These are phyloP conservation scores for Dictyophora rubrovolvata DNA, from an alignment of 768 basidiomycete species.

Conservation along the genomic window DNA sequence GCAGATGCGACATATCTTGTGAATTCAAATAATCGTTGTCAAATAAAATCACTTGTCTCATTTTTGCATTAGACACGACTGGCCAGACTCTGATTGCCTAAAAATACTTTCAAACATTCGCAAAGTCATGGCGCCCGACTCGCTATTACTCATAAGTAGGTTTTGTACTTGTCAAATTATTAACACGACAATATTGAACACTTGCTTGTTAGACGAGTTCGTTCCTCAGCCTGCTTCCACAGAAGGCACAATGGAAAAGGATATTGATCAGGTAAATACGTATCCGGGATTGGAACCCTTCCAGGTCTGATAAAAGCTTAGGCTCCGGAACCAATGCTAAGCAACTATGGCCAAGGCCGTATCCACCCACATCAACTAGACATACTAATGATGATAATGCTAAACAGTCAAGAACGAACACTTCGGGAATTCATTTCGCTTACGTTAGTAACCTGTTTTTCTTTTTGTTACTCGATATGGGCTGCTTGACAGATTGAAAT, in stretches of 20 bases:
- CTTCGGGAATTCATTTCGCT: background rate
- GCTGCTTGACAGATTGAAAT: no score
- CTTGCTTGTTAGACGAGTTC: conserved; percentile 4
- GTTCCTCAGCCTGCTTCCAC: background rate
- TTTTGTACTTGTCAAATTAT: background rate
- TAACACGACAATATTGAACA: background rate
- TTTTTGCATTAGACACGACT: conserved; percentile 22
- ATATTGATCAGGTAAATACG: background rate
- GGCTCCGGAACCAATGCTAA: conserved; percentile 25
- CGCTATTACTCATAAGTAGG: conserved; percentile 25
- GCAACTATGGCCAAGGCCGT: conserved; percentile 24
- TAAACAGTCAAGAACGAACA: conserved; percentile 11
- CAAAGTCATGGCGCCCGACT: conserved; percentile 20
- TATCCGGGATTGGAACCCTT: no score
- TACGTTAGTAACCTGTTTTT: background rate
- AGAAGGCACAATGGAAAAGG: background rate
- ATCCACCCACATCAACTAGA: conserved; percentile 22
- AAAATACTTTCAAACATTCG: conserved; percentile 22
- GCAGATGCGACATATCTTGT: conserved; percentile 30
- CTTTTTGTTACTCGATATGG: background rate
- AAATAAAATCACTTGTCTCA: conserved; percentile 7
- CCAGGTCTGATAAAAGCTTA: conserved; percentile 1
- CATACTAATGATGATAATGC: conserved; percentile 16
- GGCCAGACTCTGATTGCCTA: conserved; percentile 21
- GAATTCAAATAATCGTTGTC: conserved; percentile 8